Evolutionary conservation across 345 rosid genomes (phyloP).

Genomic region (Melaleuca quinquenervia): DNA sequence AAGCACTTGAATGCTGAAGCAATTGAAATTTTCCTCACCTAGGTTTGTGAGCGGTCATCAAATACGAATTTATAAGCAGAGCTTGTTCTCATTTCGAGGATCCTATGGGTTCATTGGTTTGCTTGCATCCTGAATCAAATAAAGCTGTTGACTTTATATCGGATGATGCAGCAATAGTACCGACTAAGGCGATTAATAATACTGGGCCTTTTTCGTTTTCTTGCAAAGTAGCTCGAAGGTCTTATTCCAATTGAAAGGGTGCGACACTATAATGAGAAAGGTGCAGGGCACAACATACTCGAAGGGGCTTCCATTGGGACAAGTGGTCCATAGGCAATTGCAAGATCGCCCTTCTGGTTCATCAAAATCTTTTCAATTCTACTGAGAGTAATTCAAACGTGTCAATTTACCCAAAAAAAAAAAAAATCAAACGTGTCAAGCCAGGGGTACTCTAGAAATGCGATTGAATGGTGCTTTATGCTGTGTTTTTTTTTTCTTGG

Average conservation of each 20-base stretch:
- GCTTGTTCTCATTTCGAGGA: neutral
- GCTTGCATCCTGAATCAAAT: neutral
- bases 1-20: neutral
- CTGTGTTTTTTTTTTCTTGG: neutral
- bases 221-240: neutral
- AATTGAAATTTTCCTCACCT: neutral
- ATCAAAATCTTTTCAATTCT: neutral
- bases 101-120: neutral
- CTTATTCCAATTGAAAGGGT: neutral
- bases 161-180: neutral
- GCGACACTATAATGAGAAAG: neutral
- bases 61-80: neutral
- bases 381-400: neutral
- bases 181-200: no score
- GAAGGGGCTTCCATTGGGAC: neutral
- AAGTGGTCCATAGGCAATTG: neutral
- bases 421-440: neutral
- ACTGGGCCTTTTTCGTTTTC: neutral
- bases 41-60: neutral
- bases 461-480: neutral
- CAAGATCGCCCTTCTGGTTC: neutral
- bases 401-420: no score
- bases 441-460: neutral
- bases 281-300: neutral
- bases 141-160: neutral